Conservation (phyloP, 163 green algal species). For the Chlorella variabilis region DNA sequence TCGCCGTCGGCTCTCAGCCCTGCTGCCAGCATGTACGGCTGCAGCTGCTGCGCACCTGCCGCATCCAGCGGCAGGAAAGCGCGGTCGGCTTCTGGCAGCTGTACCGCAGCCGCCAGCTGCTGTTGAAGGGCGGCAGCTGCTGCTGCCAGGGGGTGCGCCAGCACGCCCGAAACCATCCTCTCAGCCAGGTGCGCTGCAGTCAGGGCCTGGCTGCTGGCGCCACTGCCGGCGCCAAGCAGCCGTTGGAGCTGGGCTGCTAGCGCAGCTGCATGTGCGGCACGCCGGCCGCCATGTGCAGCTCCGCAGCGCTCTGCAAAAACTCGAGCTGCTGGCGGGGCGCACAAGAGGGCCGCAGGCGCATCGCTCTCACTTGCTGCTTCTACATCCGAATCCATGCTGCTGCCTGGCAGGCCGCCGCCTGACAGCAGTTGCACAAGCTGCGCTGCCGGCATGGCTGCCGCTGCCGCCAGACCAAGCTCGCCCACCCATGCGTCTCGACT, state of each 20-base stretch:
- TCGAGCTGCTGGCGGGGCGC: conserved; percentile 13
- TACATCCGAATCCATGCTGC: not conserved
- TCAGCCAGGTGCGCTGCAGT: conserved; percentile 36
- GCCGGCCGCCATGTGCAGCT: not conserved
- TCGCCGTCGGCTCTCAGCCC: not conserved
- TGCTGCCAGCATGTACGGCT: conserved; percentile 1
- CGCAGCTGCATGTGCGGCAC: not conserved
- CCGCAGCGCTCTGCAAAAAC: conserved; percentile 20
- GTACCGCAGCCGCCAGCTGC: conserved; percentile 19
- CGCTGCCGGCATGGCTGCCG: conserved; percentile 14
- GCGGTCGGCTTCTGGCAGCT: not conserved
- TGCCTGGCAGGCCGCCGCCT: not conserved
- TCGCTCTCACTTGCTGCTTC: not conserved
- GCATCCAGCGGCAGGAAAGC: not conserved
- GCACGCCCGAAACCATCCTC: conserved; percentile 44
- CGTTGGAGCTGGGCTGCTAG: conserved; percentile 7
- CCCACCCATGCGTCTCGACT: not conserved
- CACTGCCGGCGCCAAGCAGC: conserved; percentile 2
- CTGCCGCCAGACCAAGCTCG: conserved; percentile 5
- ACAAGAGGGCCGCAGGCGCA: not conserved
- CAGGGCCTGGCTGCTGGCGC: not conserved
- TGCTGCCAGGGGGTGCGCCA: conserved; percentile 25
- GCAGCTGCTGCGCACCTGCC: not conserved
- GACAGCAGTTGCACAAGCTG: not conserved
- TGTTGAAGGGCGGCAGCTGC: conserved; percentile 28